A percentile compares a stretch with the other conserved stretches of the same genome.
These are phyloP conservation scores for Exophiala dermatitidis DNA, from an alignment of 2,329 filamentous ascomycete species.

Conservation along the genomic window DNA sequence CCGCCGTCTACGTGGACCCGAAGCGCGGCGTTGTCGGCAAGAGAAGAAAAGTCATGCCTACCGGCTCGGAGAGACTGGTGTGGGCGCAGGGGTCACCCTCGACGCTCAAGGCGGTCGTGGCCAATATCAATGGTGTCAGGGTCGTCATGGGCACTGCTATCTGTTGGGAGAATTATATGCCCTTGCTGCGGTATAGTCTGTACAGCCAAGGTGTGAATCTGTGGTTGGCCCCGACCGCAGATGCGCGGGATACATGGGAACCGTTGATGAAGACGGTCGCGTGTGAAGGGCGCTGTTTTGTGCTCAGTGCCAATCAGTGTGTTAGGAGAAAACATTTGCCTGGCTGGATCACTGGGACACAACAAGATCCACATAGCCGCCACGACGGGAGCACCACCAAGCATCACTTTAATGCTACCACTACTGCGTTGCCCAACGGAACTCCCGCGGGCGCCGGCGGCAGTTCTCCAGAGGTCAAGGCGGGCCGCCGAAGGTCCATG, in stretches of 20 bases:
- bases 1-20: slow-evolving; percentile 75
- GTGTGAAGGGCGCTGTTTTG: slow-evolving; percentile 75
- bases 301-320: slow-evolving; percentile 80
- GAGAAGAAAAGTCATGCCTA: slow-evolving; percentile 88
- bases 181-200: slow-evolving; percentile 70
- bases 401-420: too few relatives aligned
- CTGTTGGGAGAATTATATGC: slow-evolving; percentile 98
- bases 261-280: slow-evolving; percentile 74
- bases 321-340: slow-evolving; percentile 54
- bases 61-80: slow-evolving; percentile 71
- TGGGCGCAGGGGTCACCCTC: slow-evolving; percentile 81
- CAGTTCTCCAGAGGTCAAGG: too few relatives aligned
- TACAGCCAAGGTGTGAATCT: slow-evolving; percentile 89
- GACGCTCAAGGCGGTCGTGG: slow-evolving; percentile 71
- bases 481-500: slow-evolving; percentile 27
- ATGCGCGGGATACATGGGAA: slow-evolving; percentile 75
- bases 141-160: slow-evolving; percentile 80
- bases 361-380: slow-evolving; percentile 1
- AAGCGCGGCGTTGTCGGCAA: slow-evolving; percentile 67
- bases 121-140: slow-evolving; percentile 68
- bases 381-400: not conserved
- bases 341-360: slow-evolving; percentile 45
- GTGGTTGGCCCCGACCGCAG: slow-evolving; percentile 84
- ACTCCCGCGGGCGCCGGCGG: slow-evolving; percentile 1
- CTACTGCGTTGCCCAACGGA: slow-evolving; percentile 3